A percentile compares a stretch with the other conserved stretches of the same genome.
phyloP scores from a whole-genome alignment of 1,284 basidiomycete genomes.

The Pseudozyma thailandica region DNA sequence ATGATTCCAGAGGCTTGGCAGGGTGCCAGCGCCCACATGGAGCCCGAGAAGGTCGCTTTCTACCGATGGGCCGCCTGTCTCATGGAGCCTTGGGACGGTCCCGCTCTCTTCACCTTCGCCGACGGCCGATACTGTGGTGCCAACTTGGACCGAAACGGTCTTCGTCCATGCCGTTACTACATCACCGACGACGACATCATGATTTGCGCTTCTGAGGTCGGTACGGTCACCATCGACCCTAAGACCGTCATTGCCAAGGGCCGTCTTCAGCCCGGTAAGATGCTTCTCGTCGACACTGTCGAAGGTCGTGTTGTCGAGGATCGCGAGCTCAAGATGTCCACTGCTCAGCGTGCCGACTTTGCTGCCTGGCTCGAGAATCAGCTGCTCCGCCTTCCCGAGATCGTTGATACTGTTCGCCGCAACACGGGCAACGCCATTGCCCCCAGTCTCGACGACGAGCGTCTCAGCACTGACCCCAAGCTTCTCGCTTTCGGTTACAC shows the following conservation, averaged over 20 bases:
- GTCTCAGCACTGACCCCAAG: conserved; percentile 62
- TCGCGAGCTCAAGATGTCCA: conserved; percentile 65
- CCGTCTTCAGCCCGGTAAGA: conserved; percentile 65
- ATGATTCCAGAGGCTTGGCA: conserved; percentile 68
- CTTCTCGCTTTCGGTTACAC: conserved; percentile 66
- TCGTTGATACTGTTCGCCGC: conserved; percentile 56
- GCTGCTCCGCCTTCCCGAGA: conserved; percentile 57
- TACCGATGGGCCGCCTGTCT: conserved; percentile 67
- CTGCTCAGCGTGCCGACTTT: conserved; percentile 65
- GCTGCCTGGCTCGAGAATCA: conserved; percentile 67
- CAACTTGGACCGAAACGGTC: conserved; percentile 66
- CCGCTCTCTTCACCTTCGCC: conserved; percentile 66
- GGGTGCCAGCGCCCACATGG: conserved; percentile 58
- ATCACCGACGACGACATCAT: conserved; percentile 67
- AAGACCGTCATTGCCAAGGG: conserved; percentile 63
- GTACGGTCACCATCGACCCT: conserved; percentile 63
- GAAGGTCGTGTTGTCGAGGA: conserved; percentile 66
- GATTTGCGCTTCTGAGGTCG: conserved; percentile 67
- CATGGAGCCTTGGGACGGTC: conserved; percentile 68
- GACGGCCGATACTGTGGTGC: conserved; percentile 68
- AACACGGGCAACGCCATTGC: conserved; percentile 45
- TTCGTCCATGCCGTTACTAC: conserved; percentile 66
- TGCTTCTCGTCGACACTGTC: conserved; percentile 67
- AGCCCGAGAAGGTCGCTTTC: conserved; percentile 66
- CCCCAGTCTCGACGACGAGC: conserved; percentile 55